phyloP scores from a whole-genome alignment of 1,284 basidiomycete genomes.

The Ceratobasidium sp. region DNA sequence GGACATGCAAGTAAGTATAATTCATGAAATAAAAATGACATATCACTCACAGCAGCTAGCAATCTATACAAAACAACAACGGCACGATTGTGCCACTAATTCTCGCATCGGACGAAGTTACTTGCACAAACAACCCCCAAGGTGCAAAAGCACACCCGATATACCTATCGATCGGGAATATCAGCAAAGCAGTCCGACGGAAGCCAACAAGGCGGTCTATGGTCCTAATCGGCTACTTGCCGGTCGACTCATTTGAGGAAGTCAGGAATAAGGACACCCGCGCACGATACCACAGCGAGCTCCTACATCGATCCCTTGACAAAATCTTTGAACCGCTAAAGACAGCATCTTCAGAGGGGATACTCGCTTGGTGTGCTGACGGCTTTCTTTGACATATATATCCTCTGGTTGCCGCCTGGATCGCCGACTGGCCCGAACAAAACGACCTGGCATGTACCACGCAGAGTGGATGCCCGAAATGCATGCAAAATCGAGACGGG shows the following conservation, averaged over 20 bases:
- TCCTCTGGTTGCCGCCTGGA: slow-evolving; percentile 29
- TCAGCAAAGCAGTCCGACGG: too few relatives aligned
- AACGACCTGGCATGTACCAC: slow-evolving; percentile 10
- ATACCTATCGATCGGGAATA: slow-evolving; percentile 41
- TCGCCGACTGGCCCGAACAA: slow-evolving; percentile 25
- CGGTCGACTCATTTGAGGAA: not conserved
- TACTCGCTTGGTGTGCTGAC: slow-evolving; percentile 20
- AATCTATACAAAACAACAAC: not conserved
- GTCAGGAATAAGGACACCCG: not conserved
- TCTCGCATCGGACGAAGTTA: slow-evolving; percentile 38
- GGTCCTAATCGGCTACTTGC: not conserved
- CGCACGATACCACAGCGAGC: not conserved
- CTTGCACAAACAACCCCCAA: slow-evolving; percentile 29
- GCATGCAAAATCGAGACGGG: not conserved
- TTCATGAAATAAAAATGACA: too few relatives aligned
- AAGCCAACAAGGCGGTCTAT: not conserved
- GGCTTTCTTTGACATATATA: slow-evolving; percentile 18
- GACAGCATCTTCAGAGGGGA: not conserved
- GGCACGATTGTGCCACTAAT: slow-evolving; percentile 39
- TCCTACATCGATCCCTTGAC: slow-evolving; percentile 35
- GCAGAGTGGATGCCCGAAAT: slow-evolving; percentile 10
- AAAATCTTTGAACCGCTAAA: slow-evolving; percentile 32
- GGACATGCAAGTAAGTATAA: not conserved
- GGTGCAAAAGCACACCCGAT: slow-evolving; percentile 39
- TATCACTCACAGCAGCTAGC: too few relatives aligned